Percentiles rank a stretch among this genome's conserved stretches.
Evolutionary conservation across 1,284 basidiomycete species (phyloP).

Genomic region (Rhodotorula mucilaginosa): DNA sequence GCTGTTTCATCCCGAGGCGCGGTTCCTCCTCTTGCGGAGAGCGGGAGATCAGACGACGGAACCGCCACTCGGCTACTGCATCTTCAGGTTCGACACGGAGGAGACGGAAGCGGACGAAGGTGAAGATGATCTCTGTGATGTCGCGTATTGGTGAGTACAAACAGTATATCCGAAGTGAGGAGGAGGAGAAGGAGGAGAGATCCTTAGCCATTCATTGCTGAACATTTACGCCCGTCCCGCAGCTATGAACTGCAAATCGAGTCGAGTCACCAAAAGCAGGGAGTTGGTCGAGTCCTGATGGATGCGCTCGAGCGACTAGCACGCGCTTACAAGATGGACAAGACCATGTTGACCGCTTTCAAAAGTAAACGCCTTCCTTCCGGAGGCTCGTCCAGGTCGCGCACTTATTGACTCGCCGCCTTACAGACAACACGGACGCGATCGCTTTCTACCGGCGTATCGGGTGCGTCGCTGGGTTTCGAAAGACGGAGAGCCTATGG

Average conservation of each 20-base stretch:
- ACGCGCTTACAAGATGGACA: conserved; percentile 33
- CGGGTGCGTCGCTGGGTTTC: conserved; percentile 12
- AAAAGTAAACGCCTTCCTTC: conserved; percentile 17
- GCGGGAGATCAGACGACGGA: too few species aligned
- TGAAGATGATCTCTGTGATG: conserved; percentile 28
- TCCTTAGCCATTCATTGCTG: too few species aligned
- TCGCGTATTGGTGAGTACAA: conserved; percentile 40
- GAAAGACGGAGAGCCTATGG: neutral
- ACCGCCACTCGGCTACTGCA: conserved; percentile 30
- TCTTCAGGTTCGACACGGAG: conserved; percentile 43
- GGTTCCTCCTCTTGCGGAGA: conserved; percentile 30
- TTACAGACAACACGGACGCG: conserved; percentile 28
- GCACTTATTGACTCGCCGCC: neutral
- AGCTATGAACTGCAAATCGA: conserved; percentile 43
- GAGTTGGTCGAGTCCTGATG: conserved; percentile 36
- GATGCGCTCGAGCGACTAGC: conserved; percentile 26
- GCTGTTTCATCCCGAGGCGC: conserved; percentile 40
- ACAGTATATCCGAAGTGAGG: too few species aligned
- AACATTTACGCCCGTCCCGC: neutral
- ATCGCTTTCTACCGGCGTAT: conserved; percentile 19
- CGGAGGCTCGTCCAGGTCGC: too few species aligned
- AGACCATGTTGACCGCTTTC: conserved; percentile 43
- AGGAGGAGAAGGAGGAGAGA: too few species aligned
- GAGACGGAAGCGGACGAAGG: conserved; percentile 29
- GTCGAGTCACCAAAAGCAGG: neutral